A percentile compares a stretch with the other conserved stretches of the same genome.
Conservation (phyloP, 495 filamentous ascomycete genomes). For the Aspergillus nanangensis region DNA sequence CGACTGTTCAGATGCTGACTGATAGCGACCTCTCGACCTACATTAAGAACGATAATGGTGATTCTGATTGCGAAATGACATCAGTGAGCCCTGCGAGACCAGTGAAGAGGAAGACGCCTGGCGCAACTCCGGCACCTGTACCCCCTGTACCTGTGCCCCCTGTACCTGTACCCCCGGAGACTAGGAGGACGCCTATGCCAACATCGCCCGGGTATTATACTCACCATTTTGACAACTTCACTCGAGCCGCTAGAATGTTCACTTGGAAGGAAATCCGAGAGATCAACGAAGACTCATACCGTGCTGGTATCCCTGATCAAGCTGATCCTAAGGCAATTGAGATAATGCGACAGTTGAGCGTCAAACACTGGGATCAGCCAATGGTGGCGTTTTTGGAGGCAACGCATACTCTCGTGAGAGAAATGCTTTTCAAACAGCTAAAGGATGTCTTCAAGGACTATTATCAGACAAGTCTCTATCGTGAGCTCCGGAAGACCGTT, state of each 20-base stretch:
- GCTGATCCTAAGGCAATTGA: slow-evolving; percentile 40
- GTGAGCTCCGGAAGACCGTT: slow-evolving; percentile 24
- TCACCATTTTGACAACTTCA: slow-evolving; percentile 13
- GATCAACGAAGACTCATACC: slow-evolving; percentile 34
- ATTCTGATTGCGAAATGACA: slow-evolving; percentile 29
- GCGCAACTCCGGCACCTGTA: too few relatives aligned
- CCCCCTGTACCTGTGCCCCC: background rate
- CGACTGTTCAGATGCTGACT: slow-evolving; percentile 22
- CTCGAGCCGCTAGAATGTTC: slow-evolving; percentile 18
- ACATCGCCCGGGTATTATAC: slow-evolving; percentile 9
- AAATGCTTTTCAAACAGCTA: slow-evolving; percentile 25
- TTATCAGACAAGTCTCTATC: slow-evolving; percentile 32
- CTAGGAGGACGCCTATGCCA: background rate
- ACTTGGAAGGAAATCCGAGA: slow-evolving; percentile 24
- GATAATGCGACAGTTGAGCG: slow-evolving; percentile 30
- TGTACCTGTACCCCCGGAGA: background rate
- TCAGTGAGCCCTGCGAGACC: background rate
- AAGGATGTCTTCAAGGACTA: slow-evolving; percentile 30
- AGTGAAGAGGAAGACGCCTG: slow-evolving; percentile 18
- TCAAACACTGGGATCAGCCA: slow-evolving; percentile 35
- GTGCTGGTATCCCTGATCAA: slow-evolving; percentile 33
- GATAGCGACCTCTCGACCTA: slow-evolving; percentile 1
- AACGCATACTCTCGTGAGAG: slow-evolving; percentile 23
- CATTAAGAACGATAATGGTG: slow-evolving; percentile 4
- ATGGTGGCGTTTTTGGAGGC: slow-evolving; percentile 25